These are phyloP conservation scores for Apiospora sp. DNA, from an alignment of 2,329 filamentous ascomycete species.

Conservation along the genomic window DNA sequence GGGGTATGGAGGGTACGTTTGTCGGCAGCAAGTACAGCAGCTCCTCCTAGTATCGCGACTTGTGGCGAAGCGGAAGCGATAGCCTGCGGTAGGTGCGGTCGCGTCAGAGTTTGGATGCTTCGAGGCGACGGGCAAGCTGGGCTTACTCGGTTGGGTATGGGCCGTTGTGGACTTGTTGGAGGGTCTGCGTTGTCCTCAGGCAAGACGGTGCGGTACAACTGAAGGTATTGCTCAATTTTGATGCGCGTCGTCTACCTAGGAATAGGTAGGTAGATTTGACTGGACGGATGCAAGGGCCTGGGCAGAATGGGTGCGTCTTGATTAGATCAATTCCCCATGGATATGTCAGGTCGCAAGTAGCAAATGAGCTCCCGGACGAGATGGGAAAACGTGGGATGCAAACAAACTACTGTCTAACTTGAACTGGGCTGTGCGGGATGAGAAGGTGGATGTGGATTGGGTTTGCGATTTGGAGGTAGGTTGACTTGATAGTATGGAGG, in stretches of 20 bases:
- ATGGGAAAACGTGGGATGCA: slow-evolving; percentile 20
- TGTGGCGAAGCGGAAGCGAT: slow-evolving; percentile 12
- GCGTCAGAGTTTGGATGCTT: slow-evolving; percentile 11
- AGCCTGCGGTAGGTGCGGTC: slow-evolving; percentile 2
- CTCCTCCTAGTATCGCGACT: slow-evolving; percentile 5
- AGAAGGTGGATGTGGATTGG: slow-evolving; percentile 19
- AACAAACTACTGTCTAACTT: slow-evolving; percentile 22
- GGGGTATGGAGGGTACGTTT: slow-evolving; percentile 7
- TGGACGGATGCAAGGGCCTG: slow-evolving; percentile 21
- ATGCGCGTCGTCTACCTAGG: background rate
- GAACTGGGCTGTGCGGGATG: slow-evolving; percentile 14
- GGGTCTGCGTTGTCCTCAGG: slow-evolving; percentile 30
- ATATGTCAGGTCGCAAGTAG: slow-evolving; percentile 12
- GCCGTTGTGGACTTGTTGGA: slow-evolving; percentile 26
- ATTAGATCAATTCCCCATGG: slow-evolving; percentile 19
- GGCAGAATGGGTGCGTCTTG: slow-evolving; percentile 1
- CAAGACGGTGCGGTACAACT: slow-evolving; percentile 20
- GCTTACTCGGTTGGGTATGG: slow-evolving; percentile 30
- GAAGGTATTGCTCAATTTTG: slow-evolving; percentile 1
- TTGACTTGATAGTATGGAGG: background rate
- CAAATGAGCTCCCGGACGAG: slow-evolving; percentile 12
- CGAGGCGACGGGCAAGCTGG: slow-evolving; percentile 12
- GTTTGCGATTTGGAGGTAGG: slow-evolving; percentile 8
- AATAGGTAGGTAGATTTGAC: background rate
- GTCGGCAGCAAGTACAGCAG: slow-evolving; percentile 4